phyloP scores from a whole-genome alignment of 2,329 filamentous ascomycete genomes.

The Herpotrichia juniperi region DNA sequence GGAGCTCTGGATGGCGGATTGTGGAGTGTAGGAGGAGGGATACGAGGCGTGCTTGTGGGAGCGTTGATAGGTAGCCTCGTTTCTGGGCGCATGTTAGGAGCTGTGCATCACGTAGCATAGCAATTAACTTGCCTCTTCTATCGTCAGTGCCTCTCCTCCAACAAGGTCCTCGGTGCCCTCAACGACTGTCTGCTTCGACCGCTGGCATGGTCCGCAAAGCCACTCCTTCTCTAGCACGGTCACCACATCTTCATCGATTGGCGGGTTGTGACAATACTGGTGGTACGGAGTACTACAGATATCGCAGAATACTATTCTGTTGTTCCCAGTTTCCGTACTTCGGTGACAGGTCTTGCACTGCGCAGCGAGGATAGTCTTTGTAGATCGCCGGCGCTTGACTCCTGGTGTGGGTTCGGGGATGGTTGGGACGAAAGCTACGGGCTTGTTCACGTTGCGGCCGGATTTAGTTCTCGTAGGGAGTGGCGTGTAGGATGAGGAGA shows the following conservation, averaged over 20 bases:
- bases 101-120: constrained; percentile 1
- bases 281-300: constrained; percentile 82
- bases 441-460: constrained; percentile 73
- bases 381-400: constrained; percentile 64
- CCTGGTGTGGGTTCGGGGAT: constrained; percentile 55
- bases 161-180: constrained; percentile 46
- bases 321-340: constrained; percentile 72
- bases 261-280: constrained; percentile 79
- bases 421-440: constrained; percentile 66
- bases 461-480: constrained; percentile 75
- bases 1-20: constrained; percentile 67
- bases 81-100: constrained; percentile 53
- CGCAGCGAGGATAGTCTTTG: constrained; percentile 56
- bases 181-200: constrained; percentile 36
- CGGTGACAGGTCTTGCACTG: constrained; percentile 76
- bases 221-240: constrained; percentile 71
- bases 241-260: constrained; percentile 73
- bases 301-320: constrained; percentile 86
- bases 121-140: constrained; percentile 47
- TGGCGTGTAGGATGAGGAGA: constrained; percentile 56
- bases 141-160: constrained; percentile 45
- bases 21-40: constrained; percentile 68
- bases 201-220: constrained; percentile 69
- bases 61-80: constrained; percentile 65
- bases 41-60: constrained; percentile 67